Evolutionary conservation across 176 grass and related monocot species (phyloP).

Genomic region (Urochloa ruziziensis): DNA sequence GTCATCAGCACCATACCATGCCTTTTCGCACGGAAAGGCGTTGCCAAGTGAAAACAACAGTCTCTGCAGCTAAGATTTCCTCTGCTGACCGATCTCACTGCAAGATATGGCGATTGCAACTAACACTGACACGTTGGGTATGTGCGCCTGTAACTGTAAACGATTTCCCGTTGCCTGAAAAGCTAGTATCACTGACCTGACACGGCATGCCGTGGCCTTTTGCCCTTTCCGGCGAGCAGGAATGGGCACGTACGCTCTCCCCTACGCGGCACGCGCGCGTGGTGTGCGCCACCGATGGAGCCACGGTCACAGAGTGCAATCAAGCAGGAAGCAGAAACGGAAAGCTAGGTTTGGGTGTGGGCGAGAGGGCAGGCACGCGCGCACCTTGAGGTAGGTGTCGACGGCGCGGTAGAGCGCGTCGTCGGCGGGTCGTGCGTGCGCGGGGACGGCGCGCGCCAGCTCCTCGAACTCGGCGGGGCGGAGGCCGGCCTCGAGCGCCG

Average conservation of each 20-base stretch:
- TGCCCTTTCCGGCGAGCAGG: background rate
- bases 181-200: background rate
- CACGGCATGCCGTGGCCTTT: background rate
- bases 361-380: background rate
- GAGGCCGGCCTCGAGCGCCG: conserved; percentile 71
- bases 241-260: background rate
- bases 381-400: conserved; percentile 95
- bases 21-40: conserved; percentile 8
- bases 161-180: background rate
- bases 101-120: background rate
- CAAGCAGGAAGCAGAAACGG: background rate
- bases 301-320: conserved; percentile 9
- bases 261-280: conserved; percentile 3
- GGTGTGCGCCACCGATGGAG: background rate
- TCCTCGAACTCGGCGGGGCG: conserved; percentile 71
- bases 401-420: conserved; percentile 91
- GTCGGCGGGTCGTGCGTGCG: conserved; percentile 70
- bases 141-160: background rate
- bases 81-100: background rate
- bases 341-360: background rate
- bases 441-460: conserved; percentile 67
- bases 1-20: background rate
- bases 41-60: background rate
- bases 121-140: background rate
- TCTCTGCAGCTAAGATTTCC: background rate